Conservation (phyloP, 441 rosid species). For the Codiaeum variegatum region DNA sequence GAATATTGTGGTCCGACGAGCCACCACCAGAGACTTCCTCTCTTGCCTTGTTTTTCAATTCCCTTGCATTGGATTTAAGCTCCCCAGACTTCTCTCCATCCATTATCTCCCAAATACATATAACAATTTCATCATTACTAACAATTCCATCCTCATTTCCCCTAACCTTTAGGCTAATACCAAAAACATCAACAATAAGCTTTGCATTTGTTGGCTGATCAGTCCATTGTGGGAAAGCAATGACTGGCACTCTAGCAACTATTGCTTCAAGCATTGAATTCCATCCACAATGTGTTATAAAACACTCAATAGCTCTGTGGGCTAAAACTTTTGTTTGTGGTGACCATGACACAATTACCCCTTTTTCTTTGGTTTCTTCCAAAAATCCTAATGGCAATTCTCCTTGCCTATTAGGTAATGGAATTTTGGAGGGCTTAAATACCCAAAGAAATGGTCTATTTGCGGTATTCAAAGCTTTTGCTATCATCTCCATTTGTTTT, state of each 20-base stretch:
- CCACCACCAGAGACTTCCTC: slow-evolving; percentile 35
- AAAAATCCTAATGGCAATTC: slow-evolving; percentile 48
- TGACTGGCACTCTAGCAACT: slow-evolving; percentile 49
- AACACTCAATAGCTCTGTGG: slow-evolving; percentile 56
- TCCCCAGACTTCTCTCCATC: slow-evolving; percentile 25
- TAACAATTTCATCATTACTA: slow-evolving; percentile 26
- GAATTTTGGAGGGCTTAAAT: slow-evolving; percentile 38
- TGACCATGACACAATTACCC: slow-evolving; percentile 64
- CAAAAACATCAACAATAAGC: slow-evolving; percentile 36
- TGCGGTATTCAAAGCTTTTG: slow-evolving; percentile 38
- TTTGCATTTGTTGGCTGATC: slow-evolving; percentile 78
- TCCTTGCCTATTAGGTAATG: slow-evolving; percentile 16
- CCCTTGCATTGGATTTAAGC: slow-evolving; percentile 32
- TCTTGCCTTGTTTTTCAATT: slow-evolving; percentile 30
- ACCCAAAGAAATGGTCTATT: slow-evolving; percentile 68
- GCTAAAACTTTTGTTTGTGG: slow-evolving; percentile 62
- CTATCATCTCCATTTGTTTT: slow-evolving; percentile 57
- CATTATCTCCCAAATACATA: slow-evolving; percentile 28
- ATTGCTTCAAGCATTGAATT: slow-evolving; percentile 68
- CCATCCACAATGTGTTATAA: slow-evolving; percentile 86
- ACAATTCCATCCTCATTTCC: slow-evolving; percentile 23
- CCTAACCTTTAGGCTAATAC: slow-evolving; percentile 31
- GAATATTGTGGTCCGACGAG: slow-evolving; percentile 38
- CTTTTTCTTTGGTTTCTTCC: slow-evolving; percentile 47
- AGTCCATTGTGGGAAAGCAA: slow-evolving; percentile 72